Evolutionary conservation across 140 eudicot species (phyloP), one percentile per base, ranked within the genome.

Genomic region (Erigeron philadelphicus): DNA sequence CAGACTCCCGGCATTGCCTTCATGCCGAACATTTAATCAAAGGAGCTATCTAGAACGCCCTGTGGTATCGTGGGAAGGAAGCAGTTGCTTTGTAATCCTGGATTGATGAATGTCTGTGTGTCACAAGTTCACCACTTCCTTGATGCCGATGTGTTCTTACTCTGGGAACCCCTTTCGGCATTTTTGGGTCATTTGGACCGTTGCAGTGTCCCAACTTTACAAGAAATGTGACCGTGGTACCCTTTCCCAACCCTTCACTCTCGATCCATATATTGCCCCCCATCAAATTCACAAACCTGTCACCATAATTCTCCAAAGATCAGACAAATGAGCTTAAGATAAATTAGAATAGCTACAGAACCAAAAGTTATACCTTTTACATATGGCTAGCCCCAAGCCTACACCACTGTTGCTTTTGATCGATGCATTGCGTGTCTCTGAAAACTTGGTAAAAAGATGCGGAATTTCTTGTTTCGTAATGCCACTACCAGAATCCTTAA

Each of bases 401-500:
- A 70, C 72, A 7, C 88, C 80, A 18, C n/a, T 50, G 41, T 64
- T 75, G 71, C 42, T 62, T 43, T 64, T 41, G 55, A 70, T 69
- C 9, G 82, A 63, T 11, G 56, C 73, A 66, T 62, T 64, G 48
- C 38, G 78, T 38, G 84, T 4, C 43, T 49, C 54, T 18, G 71
- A 18, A 67, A 77, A 80, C 66, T 75, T 82, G 47, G 79, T 80
- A 71, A 85, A 85, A 8, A 85, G 61, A 45, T 40, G 80, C 31
- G 88, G 92, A 70, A 83, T 76, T n/a, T 78, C 88, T 78, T 86
- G 79, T 43, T 82, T 77, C 2, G 58, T 31, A 45, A 86, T 78
- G 53, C 88, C 92, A 73, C 79, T 75, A n/a, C 88, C 86, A 19
- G 92, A 83, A 73, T 86, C 92, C 74, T 78, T 81, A 64, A 85